Percentiles rank a stretch among this genome's conserved stretches.
phyloP scores from a whole-genome alignment of 129 eudicot genomes.

The Flaveria trinervia region DNA sequence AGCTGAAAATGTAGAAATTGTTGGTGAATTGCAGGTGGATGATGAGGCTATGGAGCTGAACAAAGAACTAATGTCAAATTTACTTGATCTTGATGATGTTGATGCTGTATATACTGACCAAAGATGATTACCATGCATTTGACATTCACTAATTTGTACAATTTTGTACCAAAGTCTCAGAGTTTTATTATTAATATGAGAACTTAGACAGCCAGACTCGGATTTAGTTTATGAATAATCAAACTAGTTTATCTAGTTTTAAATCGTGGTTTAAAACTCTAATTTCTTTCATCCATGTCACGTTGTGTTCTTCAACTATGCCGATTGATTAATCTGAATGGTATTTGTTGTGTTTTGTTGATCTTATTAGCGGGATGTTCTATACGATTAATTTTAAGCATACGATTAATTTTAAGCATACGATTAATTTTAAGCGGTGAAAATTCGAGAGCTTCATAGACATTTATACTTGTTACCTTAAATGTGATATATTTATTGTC shows the following conservation, averaged over 20 bases:
- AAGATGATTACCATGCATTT: conserved; percentile 40
- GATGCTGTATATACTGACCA: conserved; percentile 99
- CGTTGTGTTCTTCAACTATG: neutral
- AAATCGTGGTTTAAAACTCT: conserved; percentile 5
- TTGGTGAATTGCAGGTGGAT: conserved; percentile 60
- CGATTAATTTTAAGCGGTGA: no score
- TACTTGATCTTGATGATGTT: conserved; percentile 93
- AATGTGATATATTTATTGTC: no score
- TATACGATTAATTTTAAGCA: no score
- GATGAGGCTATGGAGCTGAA: conserved; percentile 96
- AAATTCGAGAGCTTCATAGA: no score
- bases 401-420: no score
- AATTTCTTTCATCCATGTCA: neutral
- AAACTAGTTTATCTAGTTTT: conserved; percentile 13
- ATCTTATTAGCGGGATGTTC: neutral
- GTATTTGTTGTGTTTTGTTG: neutral
- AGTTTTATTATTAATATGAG: neutral
- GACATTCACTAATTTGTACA: conserved; percentile 10
- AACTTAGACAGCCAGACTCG: conserved; percentile 3
- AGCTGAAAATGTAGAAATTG: neutral
- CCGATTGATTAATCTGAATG: neutral
- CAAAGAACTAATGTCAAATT: conserved; percentile 76
- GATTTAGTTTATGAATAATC: conserved; percentile 1
- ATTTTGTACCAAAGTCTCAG: conserved; percentile 28
- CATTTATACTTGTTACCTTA: no score